Conservation (phyloP, 305 asterid species). For the Rubia tinctorum region DNA sequence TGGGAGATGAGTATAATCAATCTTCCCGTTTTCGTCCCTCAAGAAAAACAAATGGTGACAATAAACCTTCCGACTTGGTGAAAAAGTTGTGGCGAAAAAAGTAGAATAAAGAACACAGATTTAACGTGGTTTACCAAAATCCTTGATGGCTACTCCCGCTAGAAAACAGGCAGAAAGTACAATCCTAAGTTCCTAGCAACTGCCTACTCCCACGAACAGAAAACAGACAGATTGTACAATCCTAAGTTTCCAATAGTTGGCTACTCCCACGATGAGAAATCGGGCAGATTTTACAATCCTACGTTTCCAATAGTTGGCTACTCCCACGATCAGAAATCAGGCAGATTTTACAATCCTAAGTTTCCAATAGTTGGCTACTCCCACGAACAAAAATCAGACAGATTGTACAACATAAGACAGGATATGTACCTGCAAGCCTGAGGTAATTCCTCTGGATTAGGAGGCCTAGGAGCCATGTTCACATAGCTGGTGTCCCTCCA, state of each 20-base stretch:
- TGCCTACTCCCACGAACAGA: neutral
- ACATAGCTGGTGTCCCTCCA: conserved; percentile 28
- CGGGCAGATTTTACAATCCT: neutral
- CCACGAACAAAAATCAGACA: neutral
- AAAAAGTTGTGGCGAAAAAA: no score
- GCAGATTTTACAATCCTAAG: neutral
- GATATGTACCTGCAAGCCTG: conserved; percentile 18
- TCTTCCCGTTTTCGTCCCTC: no score
- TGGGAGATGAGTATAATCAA: neutral
- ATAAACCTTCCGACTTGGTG: no score
- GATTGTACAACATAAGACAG: neutral
- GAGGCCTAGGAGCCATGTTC: conserved; percentile 20
- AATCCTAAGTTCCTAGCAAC: no score
- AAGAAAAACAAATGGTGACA: no score
- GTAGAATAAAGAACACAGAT: no score
- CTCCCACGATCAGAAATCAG: neutral
- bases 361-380: no score
- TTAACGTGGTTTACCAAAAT: no score
- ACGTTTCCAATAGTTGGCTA: no score
- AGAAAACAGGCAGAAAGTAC: no score
- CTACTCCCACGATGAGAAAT: neutral
- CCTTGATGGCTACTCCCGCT: no score
- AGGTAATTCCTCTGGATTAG: conserved; percentile 20
- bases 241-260: no score
- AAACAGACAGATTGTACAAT: neutral